Percentiles rank a stretch among this genome's conserved stretches.
phyloP scores from a whole-genome alignment of 495 filamentous ascomycete species.

The Pyronema domesticum region DNA sequence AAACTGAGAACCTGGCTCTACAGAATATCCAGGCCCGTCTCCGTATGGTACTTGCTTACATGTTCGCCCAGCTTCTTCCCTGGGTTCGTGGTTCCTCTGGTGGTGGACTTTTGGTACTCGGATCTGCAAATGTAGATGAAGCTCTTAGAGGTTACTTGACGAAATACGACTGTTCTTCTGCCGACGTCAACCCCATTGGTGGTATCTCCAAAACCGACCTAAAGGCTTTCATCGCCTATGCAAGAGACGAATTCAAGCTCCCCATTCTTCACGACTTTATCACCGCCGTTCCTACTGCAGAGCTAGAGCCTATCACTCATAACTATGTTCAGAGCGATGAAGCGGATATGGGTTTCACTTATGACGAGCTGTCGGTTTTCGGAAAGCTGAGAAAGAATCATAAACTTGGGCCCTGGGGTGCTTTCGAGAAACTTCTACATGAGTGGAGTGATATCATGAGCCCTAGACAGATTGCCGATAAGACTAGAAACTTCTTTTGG shows the following conservation, averaged over 20 bases:
- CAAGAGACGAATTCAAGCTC: conserved; percentile 41
- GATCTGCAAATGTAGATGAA: conserved; percentile 39
- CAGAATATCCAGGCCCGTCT: conserved; percentile 64
- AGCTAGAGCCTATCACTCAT: conserved; percentile 62
- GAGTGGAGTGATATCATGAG: conserved; percentile 42
- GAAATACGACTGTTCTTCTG: conserved; percentile 46
- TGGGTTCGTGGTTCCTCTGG: conserved; percentile 35
- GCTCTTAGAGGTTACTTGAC: conserved; percentile 51
- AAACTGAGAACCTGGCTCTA: conserved; percentile 46
- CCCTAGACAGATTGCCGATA: conserved; percentile 26
- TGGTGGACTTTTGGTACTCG: conserved; percentile 47
- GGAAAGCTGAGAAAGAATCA: conserved; percentile 43
- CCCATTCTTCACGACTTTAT: conserved; percentile 61
- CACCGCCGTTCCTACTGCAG: conserved; percentile 58
- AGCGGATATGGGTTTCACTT: conserved; percentile 55
- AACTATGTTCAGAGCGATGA: conserved; percentile 53
- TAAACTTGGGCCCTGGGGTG: conserved; percentile 55
- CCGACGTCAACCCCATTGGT: conserved; percentile 55
- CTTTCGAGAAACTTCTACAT: conserved; percentile 52
- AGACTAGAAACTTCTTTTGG: conserved; percentile 45
- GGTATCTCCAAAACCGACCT: conserved; percentile 57
- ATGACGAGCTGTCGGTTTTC: conserved; percentile 35
- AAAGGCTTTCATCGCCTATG: conserved; percentile 59
- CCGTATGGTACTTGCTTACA: conserved; percentile 67
- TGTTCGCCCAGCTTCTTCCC: conserved; percentile 51